Conservation (phyloP, 1,139 yeast species). For the Saccharomyces uvarum region DNA sequence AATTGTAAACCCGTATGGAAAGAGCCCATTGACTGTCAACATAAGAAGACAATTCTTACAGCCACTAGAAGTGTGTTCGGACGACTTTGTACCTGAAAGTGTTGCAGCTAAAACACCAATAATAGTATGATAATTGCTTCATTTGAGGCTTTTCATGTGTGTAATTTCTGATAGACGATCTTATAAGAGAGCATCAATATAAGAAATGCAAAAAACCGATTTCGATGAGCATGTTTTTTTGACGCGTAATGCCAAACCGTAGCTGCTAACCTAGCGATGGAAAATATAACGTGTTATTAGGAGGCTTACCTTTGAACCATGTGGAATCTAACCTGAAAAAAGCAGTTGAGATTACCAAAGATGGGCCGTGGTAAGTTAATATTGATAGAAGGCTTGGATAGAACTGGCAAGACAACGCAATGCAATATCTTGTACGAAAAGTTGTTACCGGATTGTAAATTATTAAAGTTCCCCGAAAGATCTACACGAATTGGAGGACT, state of each 20-base stretch:
- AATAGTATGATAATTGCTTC: no score
- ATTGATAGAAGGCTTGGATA: slow-evolving; percentile 84
- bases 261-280: background rate
- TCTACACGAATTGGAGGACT: slow-evolving; percentile 72
- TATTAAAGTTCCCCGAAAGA: slow-evolving; percentile 77
- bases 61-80: no score
- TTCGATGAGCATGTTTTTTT: background rate
- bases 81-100: no score
- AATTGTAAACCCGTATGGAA: no score
- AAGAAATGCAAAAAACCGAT: background rate
- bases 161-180: no score
- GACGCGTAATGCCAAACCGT: background rate
- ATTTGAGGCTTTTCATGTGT: no score
- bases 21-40: no score
- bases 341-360: background rate
- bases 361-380: slow-evolving; percentile 51
- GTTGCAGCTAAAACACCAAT: no score
- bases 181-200: no score
- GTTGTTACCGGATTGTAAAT: slow-evolving; percentile 33
- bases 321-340: background rate
- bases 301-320: background rate
- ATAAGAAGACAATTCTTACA: no score
- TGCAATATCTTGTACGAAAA: slow-evolving; percentile 42
- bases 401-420: slow-evolving; percentile 94
- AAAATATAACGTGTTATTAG: background rate